Evolutionary conservation across 2,329 filamentous ascomycete species (phyloP), one percentile per base, ranked within the genome.

Genomic region (Cordyceps tenuipes): DNA sequence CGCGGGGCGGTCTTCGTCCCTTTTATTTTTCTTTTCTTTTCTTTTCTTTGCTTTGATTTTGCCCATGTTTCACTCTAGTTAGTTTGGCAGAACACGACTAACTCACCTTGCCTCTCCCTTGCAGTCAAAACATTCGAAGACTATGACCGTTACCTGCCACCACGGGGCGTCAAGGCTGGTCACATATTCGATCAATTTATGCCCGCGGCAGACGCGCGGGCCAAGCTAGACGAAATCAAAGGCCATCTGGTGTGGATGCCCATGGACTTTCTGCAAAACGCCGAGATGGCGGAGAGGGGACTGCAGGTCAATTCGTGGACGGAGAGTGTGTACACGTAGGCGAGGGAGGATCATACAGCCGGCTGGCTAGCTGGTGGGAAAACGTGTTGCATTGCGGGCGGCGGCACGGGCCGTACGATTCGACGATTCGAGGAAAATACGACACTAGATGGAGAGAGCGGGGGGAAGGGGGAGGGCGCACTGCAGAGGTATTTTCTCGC

Each of bases 181-280:
- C 94, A 97, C 73, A 80, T 97, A 62, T 96, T 89, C 67, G 91
- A 95, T 70, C 83, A 83, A 61, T 90, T 88, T 72, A 81, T 88
- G 71, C 87, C 89, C 0, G 82, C 85, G 0, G 79, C 86, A 26
- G 87, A 95, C 59, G 85, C 94, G 7, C 82, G 89, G 17, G 72
- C 80, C 64, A 91, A 93, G 72, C 77, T 97, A 54, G 86, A 91
- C 67, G 80, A 87, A 68, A 84, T 97, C 65, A 87, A 85, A 75
- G 93, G 93, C 0, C 93, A 97, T 76, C 73, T 97, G 46, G 93
- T 97, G 7, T 95, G 90, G 90, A 93, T 96, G 86, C 91, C 91
- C n/a, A 72, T 97, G 68, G 84, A 91, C 50, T 97, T 96, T 70
- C 73, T 97, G 69, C 80, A 83, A 67, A 86, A 96, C 64, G 91